Base-by-base conservation (phyloP, 371 early-diverging fungal genomes). In the Mycotypha africana region DNA sequence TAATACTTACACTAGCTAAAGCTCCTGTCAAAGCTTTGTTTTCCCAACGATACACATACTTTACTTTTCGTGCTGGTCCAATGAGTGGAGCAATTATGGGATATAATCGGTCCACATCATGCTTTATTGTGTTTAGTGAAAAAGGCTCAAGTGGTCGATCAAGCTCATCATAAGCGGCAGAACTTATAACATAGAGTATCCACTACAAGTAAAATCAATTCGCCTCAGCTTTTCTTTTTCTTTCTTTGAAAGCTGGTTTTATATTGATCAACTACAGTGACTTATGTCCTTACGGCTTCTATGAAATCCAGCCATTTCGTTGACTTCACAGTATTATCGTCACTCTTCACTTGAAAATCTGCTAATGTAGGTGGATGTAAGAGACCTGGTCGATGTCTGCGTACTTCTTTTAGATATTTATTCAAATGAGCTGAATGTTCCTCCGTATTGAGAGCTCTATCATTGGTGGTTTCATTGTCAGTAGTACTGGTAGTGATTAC, bases 41-140 rank as follows among this genome's bases (percentile, higher is more conserved):
- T 40, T 70, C 67, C 70, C 70, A 70, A 17, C 64, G 49, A 45
- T 65, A 65, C 5, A 70, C 45, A 26, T 49, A 41, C 2, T 62
- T 41, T 28, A 63, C 31, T 16, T 38, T 34, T 22, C 33, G 43
- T 4, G 62, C 64, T 8, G 57, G 53, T 10, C 24, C 47, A 20
- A 60, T 49, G 2, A 70, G 33, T 11, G 70, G 70, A 6, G 43
- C 49, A 6, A 49, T 31, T 33, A 70, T 40, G 7, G 55, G 51
- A 46, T 63, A 63, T 0, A 70, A 24, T n/a, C 70, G 57, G 28
- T 70, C 67, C 11, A 59, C 24, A 24, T 67, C 56, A 32, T 60
- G 60, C 23, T 60, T 57, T 1, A 70, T 26, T n/a, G 49, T 56
- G 14, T 52, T 54, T 17, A 70, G 40, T 4, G 70, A 63, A 47